Evolutionary conservation across 768 basidiomycete genomes (phyloP).

Genomic region (Mycena belliarum): DNA sequence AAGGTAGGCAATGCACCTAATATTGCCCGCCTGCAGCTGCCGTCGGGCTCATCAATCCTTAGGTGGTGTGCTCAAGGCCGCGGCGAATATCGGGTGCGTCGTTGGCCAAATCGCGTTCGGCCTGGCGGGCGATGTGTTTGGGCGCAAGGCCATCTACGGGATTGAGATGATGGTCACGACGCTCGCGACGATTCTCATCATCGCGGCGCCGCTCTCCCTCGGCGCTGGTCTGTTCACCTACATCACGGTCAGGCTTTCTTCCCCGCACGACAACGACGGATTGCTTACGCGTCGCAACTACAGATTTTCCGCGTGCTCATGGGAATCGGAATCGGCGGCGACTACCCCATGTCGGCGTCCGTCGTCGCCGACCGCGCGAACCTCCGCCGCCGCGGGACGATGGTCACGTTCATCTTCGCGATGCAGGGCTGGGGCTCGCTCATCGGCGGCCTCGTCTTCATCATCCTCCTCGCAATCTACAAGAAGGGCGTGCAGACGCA

Average conservation of each 20-base stretch:
- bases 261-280: no score
- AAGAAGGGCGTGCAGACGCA: slow-evolving; percentile 3
- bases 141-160: slow-evolving; percentile 14
- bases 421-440: slow-evolving; percentile 19
- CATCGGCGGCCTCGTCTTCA: slow-evolving; percentile 13
- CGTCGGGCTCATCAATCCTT: no score
- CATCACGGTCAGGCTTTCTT: slow-evolving; percentile 12
- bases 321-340: slow-evolving; percentile 16
- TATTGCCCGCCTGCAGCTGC: no score
- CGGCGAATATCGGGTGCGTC: slow-evolving; percentile 17
- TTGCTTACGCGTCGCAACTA: no score
- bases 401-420: slow-evolving; percentile 21
- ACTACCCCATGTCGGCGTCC: slow-evolving; percentile 20
- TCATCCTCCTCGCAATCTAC: slow-evolving; percentile 13
- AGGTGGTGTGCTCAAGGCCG: slow-evolving; percentile 17
- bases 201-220: slow-evolving; percentile 10
- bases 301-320: slow-evolving; percentile 8
- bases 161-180: slow-evolving; percentile 15
- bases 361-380: slow-evolving; percentile 20
- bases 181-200: slow-evolving; percentile 9
- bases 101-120: slow-evolving; percentile 12
- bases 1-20: no score
- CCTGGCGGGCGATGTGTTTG: slow-evolving; percentile 15
- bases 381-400: slow-evolving; percentile 17
- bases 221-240: slow-evolving; percentile 9